These are phyloP conservation scores for Cenchrus fungigraminus DNA, from an alignment of 176 grass and related monocot species.

Conservation along the genomic window DNA sequence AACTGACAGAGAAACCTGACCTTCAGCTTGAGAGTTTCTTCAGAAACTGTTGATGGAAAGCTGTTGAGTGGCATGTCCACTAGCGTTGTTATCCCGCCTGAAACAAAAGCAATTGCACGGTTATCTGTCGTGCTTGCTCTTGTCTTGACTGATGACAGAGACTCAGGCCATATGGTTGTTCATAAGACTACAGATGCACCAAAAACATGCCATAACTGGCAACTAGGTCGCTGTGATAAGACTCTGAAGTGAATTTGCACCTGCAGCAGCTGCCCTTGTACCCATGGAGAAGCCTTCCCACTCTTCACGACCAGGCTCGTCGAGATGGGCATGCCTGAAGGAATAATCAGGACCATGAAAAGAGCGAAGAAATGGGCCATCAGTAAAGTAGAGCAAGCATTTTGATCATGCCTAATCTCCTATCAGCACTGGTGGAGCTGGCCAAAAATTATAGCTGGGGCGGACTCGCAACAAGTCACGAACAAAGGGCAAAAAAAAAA, in stretches of 20 bases:
- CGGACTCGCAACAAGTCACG: no score
- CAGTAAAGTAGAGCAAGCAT: no score
- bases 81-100: slow-evolving; percentile 93
- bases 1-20: slow-evolving; percentile 41
- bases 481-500: no score
- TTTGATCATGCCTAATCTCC: no score
- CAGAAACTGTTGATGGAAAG: slow-evolving; percentile 80
- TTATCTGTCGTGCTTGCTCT: neutral
- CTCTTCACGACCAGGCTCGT: slow-evolving; percentile 81
- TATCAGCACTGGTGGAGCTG: no score
- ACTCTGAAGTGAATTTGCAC: slow-evolving; percentile 13
- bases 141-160: neutral
- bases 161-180: neutral
- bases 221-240: neutral
- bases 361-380: neutral
- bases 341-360: neutral
- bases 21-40: slow-evolving; percentile 92
- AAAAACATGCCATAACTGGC: neutral
- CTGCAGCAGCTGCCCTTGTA: slow-evolving; percentile 91
- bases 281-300: slow-evolving; percentile 97
- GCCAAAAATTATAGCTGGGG: no score
- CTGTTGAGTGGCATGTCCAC: slow-evolving; percentile 99
- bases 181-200: neutral
- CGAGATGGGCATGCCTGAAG: slow-evolving; percentile 85
- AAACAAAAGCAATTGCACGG: slow-evolving; percentile 7